Base-by-base conservation (phyloP, 2,329 filamentous ascomycete genomes). In the Knufia fluminis region DNA sequence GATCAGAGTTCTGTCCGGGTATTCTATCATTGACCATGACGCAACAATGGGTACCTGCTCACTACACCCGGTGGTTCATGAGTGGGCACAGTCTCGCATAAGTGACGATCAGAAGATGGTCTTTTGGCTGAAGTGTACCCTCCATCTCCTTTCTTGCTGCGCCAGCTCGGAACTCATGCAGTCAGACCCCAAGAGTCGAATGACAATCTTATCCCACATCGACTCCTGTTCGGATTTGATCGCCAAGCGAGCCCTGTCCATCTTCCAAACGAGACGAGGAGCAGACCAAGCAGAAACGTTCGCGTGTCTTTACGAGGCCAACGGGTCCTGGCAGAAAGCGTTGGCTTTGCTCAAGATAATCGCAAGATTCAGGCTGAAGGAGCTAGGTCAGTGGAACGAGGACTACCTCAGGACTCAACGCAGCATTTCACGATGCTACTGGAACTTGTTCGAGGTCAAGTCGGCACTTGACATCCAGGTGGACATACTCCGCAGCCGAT, bases 221-320 rank as follows among this genome's bases (percentile, higher is more conserved):
- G 33, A 36, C 33, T 36, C 33, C 4, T 36, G 33, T 36, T 17
- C 16, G n/a, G 33, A 36, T 4, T 17, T 36, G 33, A 36, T 17
- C 10, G 43, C 12, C 53, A 45, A 39, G 47, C 48, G 8, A 24
- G 45, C 32, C 26, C 52, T 16, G 22, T 49, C 32, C 39, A 54
- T 42, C 39, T 54, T 20, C 31, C 45, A 22, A 33, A 52, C n/a
- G 38, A 55, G 45, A 39, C 38, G 23, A 20, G 33, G 33, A 36
- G 33, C 16, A 7, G 9, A 36, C 16, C 49, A 55, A 38, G 48
- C 57, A 35, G 59, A 55, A 17, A 59, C 55, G 39, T 57, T 57
- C 49, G 55, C 58, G 17, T 53, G 46, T 19, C 32, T 61, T 19
- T 60, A 56, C 40, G 57, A 52, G 32, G 48, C 52, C 39, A 47